These are phyloP conservation scores for Solanum verrucosum DNA, from an alignment of 257 asterid genomes.

Conservation along the genomic window DNA sequence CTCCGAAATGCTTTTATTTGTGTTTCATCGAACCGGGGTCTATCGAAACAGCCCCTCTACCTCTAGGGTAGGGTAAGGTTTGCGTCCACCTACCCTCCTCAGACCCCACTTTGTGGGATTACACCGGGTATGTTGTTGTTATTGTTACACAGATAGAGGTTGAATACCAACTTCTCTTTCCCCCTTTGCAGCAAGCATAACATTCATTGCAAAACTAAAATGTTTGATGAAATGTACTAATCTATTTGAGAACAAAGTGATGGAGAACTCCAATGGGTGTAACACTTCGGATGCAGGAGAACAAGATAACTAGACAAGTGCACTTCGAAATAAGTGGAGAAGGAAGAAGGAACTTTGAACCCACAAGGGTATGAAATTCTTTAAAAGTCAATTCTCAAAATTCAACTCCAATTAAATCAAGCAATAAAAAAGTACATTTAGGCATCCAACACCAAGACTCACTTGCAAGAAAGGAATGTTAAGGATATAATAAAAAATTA, in stretches of 20 bases:
- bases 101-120: not conserved
- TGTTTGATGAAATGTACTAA: not conserved
- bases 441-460: not conserved
- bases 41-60: not conserved
- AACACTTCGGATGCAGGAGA: not conserved
- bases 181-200: not conserved
- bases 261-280: not conserved
- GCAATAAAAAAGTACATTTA: not conserved
- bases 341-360: not conserved
- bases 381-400: not conserved
- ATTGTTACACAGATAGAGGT: not conserved
- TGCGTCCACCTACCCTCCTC: not conserved
- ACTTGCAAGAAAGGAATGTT: not conserved
- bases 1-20: not conserved
- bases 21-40: not conserved
- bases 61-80: not conserved
- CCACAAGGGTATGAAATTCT: not conserved
- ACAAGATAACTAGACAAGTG: not conserved
- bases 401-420: not conserved
- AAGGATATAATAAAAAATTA: not conserved
- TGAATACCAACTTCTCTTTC: not conserved
- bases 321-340: not conserved
- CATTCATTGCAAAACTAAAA: not conserved
- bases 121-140: not conserved
- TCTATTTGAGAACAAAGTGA: not conserved